Base-by-base conservation (phyloP, 139 green algal species). In the Tetratostichococcus sp. region DNA sequence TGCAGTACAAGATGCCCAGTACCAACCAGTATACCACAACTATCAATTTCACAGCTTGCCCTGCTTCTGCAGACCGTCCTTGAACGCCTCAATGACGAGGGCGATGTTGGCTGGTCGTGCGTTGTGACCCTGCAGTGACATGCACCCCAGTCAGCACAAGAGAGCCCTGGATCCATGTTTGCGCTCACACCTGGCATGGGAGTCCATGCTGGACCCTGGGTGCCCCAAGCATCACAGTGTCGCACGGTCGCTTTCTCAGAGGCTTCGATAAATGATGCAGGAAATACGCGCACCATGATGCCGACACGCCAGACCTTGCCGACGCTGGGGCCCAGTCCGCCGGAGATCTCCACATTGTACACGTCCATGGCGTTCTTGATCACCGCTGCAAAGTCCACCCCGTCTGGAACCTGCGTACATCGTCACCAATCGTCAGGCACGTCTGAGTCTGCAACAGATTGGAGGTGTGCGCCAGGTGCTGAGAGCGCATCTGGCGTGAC, bases 291-390 rank as follows among this genome's bases (percentile, higher is more conserved):
- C 23, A 58, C 57, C 88, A 95, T 93, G 82, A 95, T 80, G 39
- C 91, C 92, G 23, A 97, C 81, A 25, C 91, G 86, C 87, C 85
- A 93, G n/a, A 94, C 86, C 82, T 94, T 92, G 77, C 91, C 91
- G 2, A 77, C 84, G 16, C 88, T 91, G 43, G 90, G 89, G 30
- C 93, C 93, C 70, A 97, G 86, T 0, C 91, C 91, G 31, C 89
- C 89, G 39, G 88, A 79, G 76, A 92, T 91, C 76, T 92, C 87
- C 67, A 92, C 72, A 30, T 74, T 85, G 78, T 87, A 94, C 77
- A 85, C 90, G 77, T 90, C 84, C 91, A 97, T 96, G 4, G 92
- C 92, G 66, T 94, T 88, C 79, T 91, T 92, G 59, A 88, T 80
- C 42, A 97, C 39, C 11, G 85, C 87, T 0, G 79, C 83, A 81